Base-by-base conservation (phyloP, 805 yeast species). In the Monosporozyma solicola region DNA sequence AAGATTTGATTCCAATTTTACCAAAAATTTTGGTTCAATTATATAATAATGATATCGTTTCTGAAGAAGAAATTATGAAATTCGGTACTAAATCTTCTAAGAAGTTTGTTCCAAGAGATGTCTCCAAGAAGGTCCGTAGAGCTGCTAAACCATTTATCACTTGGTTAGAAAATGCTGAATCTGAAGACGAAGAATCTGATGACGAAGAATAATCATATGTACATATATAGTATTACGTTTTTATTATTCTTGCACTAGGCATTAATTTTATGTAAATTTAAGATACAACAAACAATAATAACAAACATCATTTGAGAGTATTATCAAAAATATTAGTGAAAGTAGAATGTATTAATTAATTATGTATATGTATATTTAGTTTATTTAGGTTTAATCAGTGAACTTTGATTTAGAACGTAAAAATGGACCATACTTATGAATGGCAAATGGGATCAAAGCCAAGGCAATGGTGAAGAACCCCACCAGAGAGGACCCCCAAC, bases 131-230 rank as follows among this genome's bases (percentile, higher is more conserved):
- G 79, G 96, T 91, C 50, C 87, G 97, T 72, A 87, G 84, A 73
- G 94, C 97, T 47, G 97, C 97, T 56, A 91, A 90, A 73, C 96
- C 98, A 32, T 94, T 94, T 74, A 75, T 94, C 58, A 83, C 85
- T 60, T 94, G 99, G 99, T 80, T 94, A 60, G 84, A 89, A 67
- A 91, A 87, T 71, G 98, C 99, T 55, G 97, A 89, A 61, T 85
- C 83, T 68, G 92, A 84, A 58, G 78, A 79, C 59, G 88, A 83
- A 59, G 73, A 73, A 48, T 72, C 68, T 48, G 71, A 65, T 37
- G 55, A 55, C 15, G 53, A 54, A 48, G 49, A 47, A 47, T 22
- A 20, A 39, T 20, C 24, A 13, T 20, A 39, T 39, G 25, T 16
- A 22, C 25, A 39, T 39, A 22, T 43, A 20, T 43, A 15, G 24